Conservation (phyloP, 116 monocot species). For the Phalaenopsis hybrid region DNA sequence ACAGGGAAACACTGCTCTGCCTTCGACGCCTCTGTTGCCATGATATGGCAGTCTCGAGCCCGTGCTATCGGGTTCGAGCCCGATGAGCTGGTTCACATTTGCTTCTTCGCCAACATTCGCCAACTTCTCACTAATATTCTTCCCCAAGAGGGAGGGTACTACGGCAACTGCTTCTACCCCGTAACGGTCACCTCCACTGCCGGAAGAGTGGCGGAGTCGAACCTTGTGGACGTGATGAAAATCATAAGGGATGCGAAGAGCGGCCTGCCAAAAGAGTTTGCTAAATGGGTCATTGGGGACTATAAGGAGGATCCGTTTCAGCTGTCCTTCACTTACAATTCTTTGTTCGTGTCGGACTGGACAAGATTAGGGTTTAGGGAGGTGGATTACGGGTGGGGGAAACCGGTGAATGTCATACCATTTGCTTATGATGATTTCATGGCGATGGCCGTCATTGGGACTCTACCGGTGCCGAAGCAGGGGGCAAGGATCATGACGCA, state of each 20-base stretch:
- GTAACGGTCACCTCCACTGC: constrained; percentile 20
- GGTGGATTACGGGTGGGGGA: constrained; percentile 51
- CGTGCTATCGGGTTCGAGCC: constrained; percentile 19
- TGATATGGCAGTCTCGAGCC: constrained; percentile 33
- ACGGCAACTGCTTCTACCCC: not conserved
- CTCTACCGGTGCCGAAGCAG: constrained; percentile 24
- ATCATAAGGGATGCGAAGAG: constrained; percentile 32
- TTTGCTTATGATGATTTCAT: constrained; percentile 31
- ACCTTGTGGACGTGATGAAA: constrained; percentile 19
- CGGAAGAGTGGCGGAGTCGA: constrained; percentile 3
- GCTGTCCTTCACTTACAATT: constrained; percentile 23
- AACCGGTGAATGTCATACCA: constrained; percentile 28
- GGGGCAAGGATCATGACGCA: constrained; percentile 31
- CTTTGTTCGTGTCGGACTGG: constrained; percentile 51
- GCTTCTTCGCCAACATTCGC: too few relatives aligned
- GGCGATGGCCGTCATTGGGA: constrained; percentile 39
- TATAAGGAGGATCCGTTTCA: constrained; percentile 31
- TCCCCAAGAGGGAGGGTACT: too few relatives aligned
- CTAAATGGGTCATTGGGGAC: constrained; percentile 29
- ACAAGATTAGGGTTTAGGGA: constrained; percentile 37
- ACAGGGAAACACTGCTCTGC: too few relatives aligned
- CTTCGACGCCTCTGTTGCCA: too few relatives aligned
- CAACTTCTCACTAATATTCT: too few relatives aligned
- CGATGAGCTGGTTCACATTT: constrained; percentile 7
- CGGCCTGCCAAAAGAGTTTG: constrained; percentile 16